Percentiles rank a stretch among this genome's conserved stretches.
phyloP scores from a whole-genome alignment of 116 monocot genomes.

The Posidonia oceanica region DNA sequence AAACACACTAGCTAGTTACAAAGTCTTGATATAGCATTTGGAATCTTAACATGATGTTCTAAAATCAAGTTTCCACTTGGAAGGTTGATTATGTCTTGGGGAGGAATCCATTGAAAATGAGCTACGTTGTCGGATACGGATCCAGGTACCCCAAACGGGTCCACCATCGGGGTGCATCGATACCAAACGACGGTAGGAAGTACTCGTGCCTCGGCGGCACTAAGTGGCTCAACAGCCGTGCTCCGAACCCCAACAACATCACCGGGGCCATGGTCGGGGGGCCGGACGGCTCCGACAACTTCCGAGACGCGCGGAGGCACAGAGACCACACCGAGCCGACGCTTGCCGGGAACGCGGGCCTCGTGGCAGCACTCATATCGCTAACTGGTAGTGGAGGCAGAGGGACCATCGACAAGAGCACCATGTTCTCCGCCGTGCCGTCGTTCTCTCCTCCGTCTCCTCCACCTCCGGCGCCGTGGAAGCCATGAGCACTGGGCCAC shows the following conservation, averaged over 20 bases:
- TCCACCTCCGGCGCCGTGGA: slow-evolving; percentile 55
- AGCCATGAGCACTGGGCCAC: slow-evolving; percentile 13
- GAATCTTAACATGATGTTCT: background rate
- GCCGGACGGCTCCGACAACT: slow-evolving; percentile 40
- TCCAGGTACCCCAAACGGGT: slow-evolving; percentile 35
- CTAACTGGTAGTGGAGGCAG: slow-evolving; percentile 21
- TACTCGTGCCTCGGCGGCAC: slow-evolving; percentile 53
- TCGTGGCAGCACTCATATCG: slow-evolving; percentile 62
- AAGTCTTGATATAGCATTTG: too few species aligned
- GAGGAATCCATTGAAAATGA: slow-evolving; percentile 54
- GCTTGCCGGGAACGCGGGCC: slow-evolving; percentile 59
- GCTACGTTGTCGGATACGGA: slow-evolving; percentile 63
- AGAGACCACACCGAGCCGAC: slow-evolving; percentile 49
- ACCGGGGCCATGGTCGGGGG: slow-evolving; percentile 73
- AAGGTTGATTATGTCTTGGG: slow-evolving; percentile 59
- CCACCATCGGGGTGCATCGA: slow-evolving; percentile 64
- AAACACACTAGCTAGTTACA: too few species aligned
- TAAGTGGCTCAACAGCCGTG: slow-evolving; percentile 43
- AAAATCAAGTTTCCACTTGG: background rate
- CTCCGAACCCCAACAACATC: slow-evolving; percentile 45
- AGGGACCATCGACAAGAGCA: slow-evolving; percentile 45
- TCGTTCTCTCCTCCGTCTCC: slow-evolving; percentile 31
- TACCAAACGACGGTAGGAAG: slow-evolving; percentile 27
- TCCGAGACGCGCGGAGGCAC: slow-evolving; percentile 31
- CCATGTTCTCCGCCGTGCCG: slow-evolving; percentile 55